Conservation (phyloP, 306 rosid species). For the Erythrophleum fordii region DNA sequence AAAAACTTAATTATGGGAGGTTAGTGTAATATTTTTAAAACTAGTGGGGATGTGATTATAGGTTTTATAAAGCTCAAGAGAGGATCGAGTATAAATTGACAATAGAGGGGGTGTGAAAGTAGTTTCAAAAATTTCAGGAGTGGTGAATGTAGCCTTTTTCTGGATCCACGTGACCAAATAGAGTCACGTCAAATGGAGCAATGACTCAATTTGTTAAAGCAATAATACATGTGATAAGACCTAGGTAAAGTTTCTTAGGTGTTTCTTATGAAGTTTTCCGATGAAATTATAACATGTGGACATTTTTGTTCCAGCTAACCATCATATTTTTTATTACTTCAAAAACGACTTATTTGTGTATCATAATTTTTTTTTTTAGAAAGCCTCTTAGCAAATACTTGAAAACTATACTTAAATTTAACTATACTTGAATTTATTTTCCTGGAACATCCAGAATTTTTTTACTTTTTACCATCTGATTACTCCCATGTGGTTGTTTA, state of each 20-base stretch:
- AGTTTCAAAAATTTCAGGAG: too few relatives aligned
- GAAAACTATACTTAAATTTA: too few relatives aligned
- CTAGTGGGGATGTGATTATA: neutral
- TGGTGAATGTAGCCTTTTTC: neutral
- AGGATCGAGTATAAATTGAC: neutral
- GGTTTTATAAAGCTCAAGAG: neutral
- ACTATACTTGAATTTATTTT: too few relatives aligned
- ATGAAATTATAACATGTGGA: neutral
- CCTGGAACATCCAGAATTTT: neutral
- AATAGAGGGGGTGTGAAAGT: too few relatives aligned
- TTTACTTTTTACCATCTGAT: neutral
- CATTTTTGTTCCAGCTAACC: neutral
- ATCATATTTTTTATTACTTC: too few relatives aligned
- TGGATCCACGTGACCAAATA: neutral
- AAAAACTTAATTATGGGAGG: neutral
- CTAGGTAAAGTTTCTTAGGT: neutral
- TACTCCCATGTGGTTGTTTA: slow-evolving; percentile 5
- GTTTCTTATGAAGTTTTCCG: neutral
- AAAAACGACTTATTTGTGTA: too few relatives aligned
- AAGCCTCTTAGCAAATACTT: too few relatives aligned
- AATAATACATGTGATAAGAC: neutral
- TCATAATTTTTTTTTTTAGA: too few relatives aligned
- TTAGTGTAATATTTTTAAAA: neutral
- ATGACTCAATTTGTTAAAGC: neutral
- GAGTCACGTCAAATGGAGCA: slow-evolving; percentile 1